Evolutionary conservation across 305 asterid genomes (phyloP).

Genomic region (Withania somnifera): DNA sequence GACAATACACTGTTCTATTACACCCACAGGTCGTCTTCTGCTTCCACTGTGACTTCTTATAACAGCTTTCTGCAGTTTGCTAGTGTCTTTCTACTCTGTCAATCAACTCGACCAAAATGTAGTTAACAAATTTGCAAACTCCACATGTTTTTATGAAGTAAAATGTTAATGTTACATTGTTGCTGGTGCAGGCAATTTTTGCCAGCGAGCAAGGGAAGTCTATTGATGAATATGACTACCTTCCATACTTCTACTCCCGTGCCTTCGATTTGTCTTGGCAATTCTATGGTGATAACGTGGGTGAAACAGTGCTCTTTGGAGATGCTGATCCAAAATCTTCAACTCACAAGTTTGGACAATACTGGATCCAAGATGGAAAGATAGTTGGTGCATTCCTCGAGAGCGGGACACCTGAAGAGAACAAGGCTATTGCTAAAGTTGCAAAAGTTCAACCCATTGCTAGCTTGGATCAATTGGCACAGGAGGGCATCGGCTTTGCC

Average conservation of each 20-base stretch:
- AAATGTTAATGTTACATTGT: not conserved
- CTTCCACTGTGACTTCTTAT: too few relatives aligned
- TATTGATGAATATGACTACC: conserved; percentile 73
- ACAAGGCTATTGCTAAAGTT: conserved; percentile 75
- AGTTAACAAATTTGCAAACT: not conserved
- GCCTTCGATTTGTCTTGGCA: conserved; percentile 91
- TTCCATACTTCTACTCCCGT: conserved; percentile 88
- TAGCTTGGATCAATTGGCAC: conserved; percentile 48
- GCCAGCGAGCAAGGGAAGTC: conserved; percentile 54
- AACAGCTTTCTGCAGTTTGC: not conserved
- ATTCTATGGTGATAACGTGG: conserved; percentile 84
- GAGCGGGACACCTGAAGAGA: conserved; percentile 83
- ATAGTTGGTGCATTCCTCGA: conserved; percentile 80
- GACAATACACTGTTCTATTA: not conserved
- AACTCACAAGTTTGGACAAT: conserved; percentile 79
- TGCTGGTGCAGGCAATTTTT: conserved; percentile 55
- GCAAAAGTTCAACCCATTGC: conserved; percentile 68
- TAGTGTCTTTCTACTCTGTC: not conserved
- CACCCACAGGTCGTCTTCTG: not conserved
- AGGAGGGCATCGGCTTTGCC: conserved; percentile 70
- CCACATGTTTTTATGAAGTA: not conserved
- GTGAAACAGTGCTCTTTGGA: conserved; percentile 70
- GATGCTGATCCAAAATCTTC: conserved; percentile 57
- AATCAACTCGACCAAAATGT: not conserved
- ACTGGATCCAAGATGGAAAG: conserved; percentile 86